These are phyloP conservation scores for Intubia oerlemansii DNA, from an alignment of 2,329 filamentous ascomycete species.

Conservation along the genomic window DNA sequence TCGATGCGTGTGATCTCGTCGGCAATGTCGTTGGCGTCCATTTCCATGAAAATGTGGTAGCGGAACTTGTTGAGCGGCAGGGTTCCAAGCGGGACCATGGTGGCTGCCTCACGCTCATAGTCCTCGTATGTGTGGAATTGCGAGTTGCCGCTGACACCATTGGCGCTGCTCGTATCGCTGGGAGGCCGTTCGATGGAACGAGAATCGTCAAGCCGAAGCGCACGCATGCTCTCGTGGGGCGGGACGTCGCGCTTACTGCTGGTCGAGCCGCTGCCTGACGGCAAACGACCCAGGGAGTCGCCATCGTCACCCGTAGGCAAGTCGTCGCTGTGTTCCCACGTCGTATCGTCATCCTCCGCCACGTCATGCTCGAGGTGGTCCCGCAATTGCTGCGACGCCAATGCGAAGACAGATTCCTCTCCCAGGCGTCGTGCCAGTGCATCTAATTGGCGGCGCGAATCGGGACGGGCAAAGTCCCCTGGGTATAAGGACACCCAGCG, in stretches of 20 bases:
- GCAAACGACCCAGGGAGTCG: background rate
- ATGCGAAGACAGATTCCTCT: conserved; percentile 59
- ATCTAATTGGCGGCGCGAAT: conserved; percentile 49
- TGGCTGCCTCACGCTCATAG: conserved; percentile 58
- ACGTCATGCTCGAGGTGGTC: conserved; percentile 52
- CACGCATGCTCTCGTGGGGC: conserved; percentile 23
- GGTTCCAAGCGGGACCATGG: conserved; percentile 46
- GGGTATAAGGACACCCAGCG: conserved; percentile 84
- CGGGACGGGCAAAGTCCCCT: conserved; percentile 70
- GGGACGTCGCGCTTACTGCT: conserved; percentile 2
- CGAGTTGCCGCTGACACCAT: conserved; percentile 13
- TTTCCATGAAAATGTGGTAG: conserved; percentile 80
- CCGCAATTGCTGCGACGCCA: conserved; percentile 69
- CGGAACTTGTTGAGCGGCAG: conserved; percentile 62
- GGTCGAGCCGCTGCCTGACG: conserved; percentile 7
- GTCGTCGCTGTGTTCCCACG: conserved; percentile 71
- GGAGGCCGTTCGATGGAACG: conserved; percentile 18
- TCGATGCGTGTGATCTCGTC: conserved; percentile 88
- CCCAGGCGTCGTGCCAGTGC: conserved; percentile 59
- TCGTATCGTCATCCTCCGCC: conserved; percentile 72
- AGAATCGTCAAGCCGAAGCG: conserved; percentile 26
- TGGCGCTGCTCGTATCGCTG: conserved; percentile 8
- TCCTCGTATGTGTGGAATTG: conserved; percentile 50
- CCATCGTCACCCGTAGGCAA: conserved; percentile 13
- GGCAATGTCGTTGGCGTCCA: conserved; percentile 65